A percentile compares a stretch with the other conserved stretches of the same genome.
Evolutionary conservation across 148 eudicot species (phyloP).

Genomic region (Rhododendron simsii): DNA sequence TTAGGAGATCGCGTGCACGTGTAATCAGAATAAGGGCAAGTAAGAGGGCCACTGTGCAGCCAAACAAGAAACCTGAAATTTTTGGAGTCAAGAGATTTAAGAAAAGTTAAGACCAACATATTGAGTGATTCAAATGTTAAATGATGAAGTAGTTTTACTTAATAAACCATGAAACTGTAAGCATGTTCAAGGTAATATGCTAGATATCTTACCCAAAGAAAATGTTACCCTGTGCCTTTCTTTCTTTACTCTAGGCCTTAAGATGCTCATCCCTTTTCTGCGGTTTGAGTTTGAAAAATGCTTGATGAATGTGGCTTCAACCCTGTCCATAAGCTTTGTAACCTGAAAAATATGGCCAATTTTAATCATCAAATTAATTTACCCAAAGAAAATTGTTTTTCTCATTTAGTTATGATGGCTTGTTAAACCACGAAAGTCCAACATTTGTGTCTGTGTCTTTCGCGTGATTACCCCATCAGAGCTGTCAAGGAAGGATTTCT

Average conservation of each 20-base stretch:
- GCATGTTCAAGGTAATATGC: neutral
- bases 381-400: neutral
- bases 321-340: slow-evolving; percentile 48
- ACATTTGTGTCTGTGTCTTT: neutral
- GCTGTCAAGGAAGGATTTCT: slow-evolving; percentile 65
- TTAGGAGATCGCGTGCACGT: neutral
- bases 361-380: neutral
- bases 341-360: slow-evolving; percentile 31
- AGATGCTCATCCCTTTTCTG: slow-evolving; percentile 64
- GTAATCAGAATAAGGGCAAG: slow-evolving; percentile 54
- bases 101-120: neutral
- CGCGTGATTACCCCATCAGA: slow-evolving; percentile 56
- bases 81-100: neutral
- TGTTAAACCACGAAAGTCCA: neutral
- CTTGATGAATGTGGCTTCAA: slow-evolving; percentile 59
- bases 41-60: slow-evolving; percentile 60
- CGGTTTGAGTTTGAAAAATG: slow-evolving; percentile 69
- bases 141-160: neutral
- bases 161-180: neutral
- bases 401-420: neutral
- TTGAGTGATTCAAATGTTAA: neutral
- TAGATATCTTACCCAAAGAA: slow-evolving; percentile 43
- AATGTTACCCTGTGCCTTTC: slow-evolving; percentile 70
- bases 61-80: slow-evolving; percentile 62
- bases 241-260: slow-evolving; percentile 51